Base-by-base conservation (phyloP, 1,139 yeast species). In the Candida mesenterica region DNA sequence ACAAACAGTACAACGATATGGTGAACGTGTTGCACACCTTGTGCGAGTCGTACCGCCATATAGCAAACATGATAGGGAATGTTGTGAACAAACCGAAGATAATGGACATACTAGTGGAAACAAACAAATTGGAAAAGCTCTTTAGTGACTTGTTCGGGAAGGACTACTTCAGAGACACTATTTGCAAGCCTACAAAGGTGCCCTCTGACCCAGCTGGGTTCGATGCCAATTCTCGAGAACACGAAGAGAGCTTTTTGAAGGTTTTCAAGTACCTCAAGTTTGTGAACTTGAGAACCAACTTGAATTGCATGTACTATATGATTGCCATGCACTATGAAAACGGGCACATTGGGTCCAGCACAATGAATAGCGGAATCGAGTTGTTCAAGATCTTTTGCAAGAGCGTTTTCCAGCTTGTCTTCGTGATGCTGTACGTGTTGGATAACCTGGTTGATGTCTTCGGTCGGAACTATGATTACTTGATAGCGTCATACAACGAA, bases 381-480 rank as follows among this genome's bases (percentile, higher is more conserved):
- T 51, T 70, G 9, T 70, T 68, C 48, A 70, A 69, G 41, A 67
- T 69, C 17, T 68, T 65, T 45, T 59, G 65, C 36, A 65, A 66
- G 39, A 59, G 68, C 45, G 74, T 68, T 33, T 63, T 68, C 12
- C 75, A 69, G 43, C 54, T 69, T 43, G 68, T 68, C 14, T 70
- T 66, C 45, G 67, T 70, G 28, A 68, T 69, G 68, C 62, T 72
- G 4, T 68, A 64, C 46, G 72, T 62, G 5, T 57, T 69, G 37
- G 76, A 70, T 37, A 65, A 68, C 43, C 62, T 71, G 12, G 72
- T 64, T 6, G 67, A 65, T 41, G 50, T 68, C 18, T 70, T 70
- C 50, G 76, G 75, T 1, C 55, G 57, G 34, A 62, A 64, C 38
- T 70, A 55, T 39, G 76, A 70, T 45, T 69, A 52, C 40, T 44